These are phyloP conservation scores for Alternaria gansuensis DNA, from an alignment of 2,329 filamentous ascomycete genomes.

Conservation along the genomic window DNA sequence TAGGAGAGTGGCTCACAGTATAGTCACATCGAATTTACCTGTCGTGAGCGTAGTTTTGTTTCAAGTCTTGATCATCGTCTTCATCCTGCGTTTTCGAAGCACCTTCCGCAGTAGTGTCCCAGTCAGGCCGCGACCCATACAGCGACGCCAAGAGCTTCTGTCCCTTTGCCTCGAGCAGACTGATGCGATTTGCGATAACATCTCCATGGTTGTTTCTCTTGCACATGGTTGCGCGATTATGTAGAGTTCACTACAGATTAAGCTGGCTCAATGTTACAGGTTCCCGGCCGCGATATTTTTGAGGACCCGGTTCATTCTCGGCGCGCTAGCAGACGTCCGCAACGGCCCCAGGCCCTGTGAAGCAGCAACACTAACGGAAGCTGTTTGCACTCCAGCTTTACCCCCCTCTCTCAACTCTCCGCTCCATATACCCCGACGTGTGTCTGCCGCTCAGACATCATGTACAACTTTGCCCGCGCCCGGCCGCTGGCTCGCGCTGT, in stretches of 20 bases:
- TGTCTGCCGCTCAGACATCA: slow-evolving; percentile 60
- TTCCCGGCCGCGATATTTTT: slow-evolving; percentile 44
- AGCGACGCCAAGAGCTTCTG: slow-evolving; percentile 65
- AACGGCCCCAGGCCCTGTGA: slow-evolving; percentile 38
- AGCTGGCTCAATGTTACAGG: slow-evolving; percentile 22
- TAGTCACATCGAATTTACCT: slow-evolving; percentile 53
- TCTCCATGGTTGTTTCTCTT: slow-evolving; percentile 58
- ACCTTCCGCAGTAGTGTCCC: slow-evolving; percentile 45
- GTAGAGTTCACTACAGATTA: slow-evolving; percentile 16
- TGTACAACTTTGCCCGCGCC: slow-evolving; percentile 85
- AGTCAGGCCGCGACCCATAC: slow-evolving; percentile 59
- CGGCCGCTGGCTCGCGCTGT: slow-evolving; percentile 82
- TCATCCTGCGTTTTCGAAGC: slow-evolving; percentile 55
- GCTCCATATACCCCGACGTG: slow-evolving; percentile 28
- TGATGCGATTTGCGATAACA: slow-evolving; percentile 64
- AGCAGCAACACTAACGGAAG: slow-evolving; percentile 33
- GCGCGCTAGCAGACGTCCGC: slow-evolving; percentile 46
- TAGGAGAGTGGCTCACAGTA: not conserved
- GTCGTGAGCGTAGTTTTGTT: slow-evolving; percentile 64
- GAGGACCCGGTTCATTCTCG: slow-evolving; percentile 43
- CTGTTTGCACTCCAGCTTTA: slow-evolving; percentile 30
- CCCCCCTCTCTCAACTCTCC: slow-evolving; percentile 33
- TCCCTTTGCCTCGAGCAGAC: slow-evolving; percentile 62
- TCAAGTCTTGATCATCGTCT: slow-evolving; percentile 62
- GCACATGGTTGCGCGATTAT: slow-evolving; percentile 40